Evolutionary conservation across 768 basidiomycete species (phyloP).

Genomic region (Suillus subalutaceus): DNA sequence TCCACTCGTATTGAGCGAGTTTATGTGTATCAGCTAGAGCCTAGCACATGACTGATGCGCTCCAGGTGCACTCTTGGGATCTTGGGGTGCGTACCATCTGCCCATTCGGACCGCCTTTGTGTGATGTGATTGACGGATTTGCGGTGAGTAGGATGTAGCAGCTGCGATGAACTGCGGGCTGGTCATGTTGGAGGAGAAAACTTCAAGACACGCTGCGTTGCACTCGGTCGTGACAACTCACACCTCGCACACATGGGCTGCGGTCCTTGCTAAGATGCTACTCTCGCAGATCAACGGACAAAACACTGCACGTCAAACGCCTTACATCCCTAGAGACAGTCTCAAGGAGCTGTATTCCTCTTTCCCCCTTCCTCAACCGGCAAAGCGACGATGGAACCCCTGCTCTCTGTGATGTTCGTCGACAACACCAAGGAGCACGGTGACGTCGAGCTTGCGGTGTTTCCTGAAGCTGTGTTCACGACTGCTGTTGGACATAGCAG

Average conservation of each 20-base stretch:
- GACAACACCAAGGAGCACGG: constrained; percentile 22
- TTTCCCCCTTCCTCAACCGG: constrained; percentile 45
- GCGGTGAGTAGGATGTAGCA: background rate
- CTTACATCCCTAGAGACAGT: constrained; percentile 69
- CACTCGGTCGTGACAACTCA: constrained; percentile 89
- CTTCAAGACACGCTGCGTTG: constrained; percentile 66
- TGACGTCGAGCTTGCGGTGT: constrained; percentile 63
- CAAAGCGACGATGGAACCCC: constrained; percentile 56
- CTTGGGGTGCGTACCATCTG: constrained; percentile 61
- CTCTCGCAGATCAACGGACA: constrained; percentile 79
- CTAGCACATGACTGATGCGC: constrained; percentile 87
- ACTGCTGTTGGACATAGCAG: constrained; percentile 90
- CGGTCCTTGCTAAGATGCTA: constrained; percentile 87
- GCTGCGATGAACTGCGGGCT: constrained; percentile 1
- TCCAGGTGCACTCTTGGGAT: constrained; percentile 96
- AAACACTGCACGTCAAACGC: constrained; percentile 82
- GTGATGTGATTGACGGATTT: background rate
- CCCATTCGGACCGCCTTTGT: background rate
- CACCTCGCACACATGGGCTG: constrained; percentile 95
- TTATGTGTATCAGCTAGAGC: constrained; percentile 96
- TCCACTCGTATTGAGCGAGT: constrained; percentile 92
- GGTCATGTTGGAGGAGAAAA: background rate
- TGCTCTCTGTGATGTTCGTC: constrained; percentile 50
- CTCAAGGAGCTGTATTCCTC: constrained; percentile 63
- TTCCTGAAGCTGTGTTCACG: constrained; percentile 79